Evolutionary conservation across 2,329 filamentous ascomycete species (phyloP), one percentile per base, ranked within the genome.

Genomic region (Cordyceps farinosa): DNA sequence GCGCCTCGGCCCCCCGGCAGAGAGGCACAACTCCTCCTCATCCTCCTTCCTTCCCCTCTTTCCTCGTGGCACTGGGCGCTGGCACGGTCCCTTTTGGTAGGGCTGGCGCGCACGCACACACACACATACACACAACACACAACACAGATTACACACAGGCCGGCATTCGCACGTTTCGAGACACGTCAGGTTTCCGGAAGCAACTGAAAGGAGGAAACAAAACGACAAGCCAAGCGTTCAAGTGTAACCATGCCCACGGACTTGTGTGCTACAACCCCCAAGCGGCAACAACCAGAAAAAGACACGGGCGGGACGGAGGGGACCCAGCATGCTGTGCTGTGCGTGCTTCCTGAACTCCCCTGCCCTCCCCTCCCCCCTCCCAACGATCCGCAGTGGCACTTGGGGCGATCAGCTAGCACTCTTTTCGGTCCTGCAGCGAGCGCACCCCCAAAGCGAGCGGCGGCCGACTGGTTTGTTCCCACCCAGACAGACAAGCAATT

Each of bases 341-440:
- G 38, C 38, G 13, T 40, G 38, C 38, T 15, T 40, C 38, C 38
- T 15, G 22, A 22, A 22, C 22, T 40, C 22, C 30, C 30, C 15
- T 50, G 22, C 9, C 10, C 29, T 15, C 29, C 29, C n/a, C 29
- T 17, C 5, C 11, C 13, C 51, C 34, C 10, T 30, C 9, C 32
- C 34, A 10, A 45, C 38, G 54, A 57, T 57, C 54, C 29, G 54
- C 54, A 47, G 40, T 36, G 54, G 42, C 40, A 57, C 54, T 57
- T 7, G 13, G 29, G 54, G 17, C 36, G 34, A 57, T 47, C 40
- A 47, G n/a, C 52, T 17, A 42, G 36, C 50, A 29, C 27, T 29
- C n/a, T 22, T 22, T 22, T 45, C 7, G 38, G 38, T 15, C 11
- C n/a, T 45, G 42, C 42, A 45, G 27, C 45, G 45, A 40, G 9